A percentile compares a stretch with the other conserved stretches of the same genome.
These are phyloP conservation scores for Ophiostoma sp. DNA, from an alignment of 2,329 filamentous ascomycete genomes.

Conservation along the genomic window DNA sequence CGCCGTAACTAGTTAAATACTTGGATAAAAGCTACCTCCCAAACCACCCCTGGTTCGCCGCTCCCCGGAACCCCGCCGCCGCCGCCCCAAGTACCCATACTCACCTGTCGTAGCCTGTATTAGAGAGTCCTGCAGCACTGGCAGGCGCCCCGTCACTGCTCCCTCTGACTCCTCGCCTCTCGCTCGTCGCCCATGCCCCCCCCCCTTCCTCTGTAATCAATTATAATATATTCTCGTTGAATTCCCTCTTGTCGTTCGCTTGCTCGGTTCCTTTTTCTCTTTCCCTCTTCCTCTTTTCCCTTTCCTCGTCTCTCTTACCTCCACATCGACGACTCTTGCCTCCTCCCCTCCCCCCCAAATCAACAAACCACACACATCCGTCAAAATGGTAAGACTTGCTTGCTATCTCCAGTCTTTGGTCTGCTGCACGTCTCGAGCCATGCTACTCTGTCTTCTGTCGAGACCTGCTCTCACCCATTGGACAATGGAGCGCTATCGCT, in stretches of 20 bases:
- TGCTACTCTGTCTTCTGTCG: too few relatives aligned
- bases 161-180: slow-evolving; percentile 11
- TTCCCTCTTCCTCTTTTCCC: slow-evolving; percentile 8
- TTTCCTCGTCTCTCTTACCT: slow-evolving; percentile 3
- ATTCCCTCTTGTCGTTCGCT: background rate
- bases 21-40: slow-evolving; percentile 16
- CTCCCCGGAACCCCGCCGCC: slow-evolving; percentile 24
- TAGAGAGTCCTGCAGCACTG: background rate
- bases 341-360: slow-evolving; percentile 2
- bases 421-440: slow-evolving; percentile 1
- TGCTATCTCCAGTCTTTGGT: slow-evolving; percentile 11
- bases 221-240: slow-evolving; percentile 14
- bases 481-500: background rate
- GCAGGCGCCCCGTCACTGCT: background rate
- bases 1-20: slow-evolving; percentile 18
- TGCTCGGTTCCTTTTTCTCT: slow-evolving; percentile 14
- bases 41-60: slow-evolving; percentile 15
- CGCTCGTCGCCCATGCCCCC: background rate
- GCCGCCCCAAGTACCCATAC: background rate
- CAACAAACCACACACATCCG: slow-evolving; percentile 19
- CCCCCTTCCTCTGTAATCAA: background rate
- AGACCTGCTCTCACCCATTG: background rate
- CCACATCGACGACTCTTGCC: background rate
- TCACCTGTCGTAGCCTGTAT: background rate
- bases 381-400: slow-evolving; percentile 24